Evolutionary conservation across 345 rosid genomes (phyloP).

Genomic region (Cochlearia excelsa): DNA sequence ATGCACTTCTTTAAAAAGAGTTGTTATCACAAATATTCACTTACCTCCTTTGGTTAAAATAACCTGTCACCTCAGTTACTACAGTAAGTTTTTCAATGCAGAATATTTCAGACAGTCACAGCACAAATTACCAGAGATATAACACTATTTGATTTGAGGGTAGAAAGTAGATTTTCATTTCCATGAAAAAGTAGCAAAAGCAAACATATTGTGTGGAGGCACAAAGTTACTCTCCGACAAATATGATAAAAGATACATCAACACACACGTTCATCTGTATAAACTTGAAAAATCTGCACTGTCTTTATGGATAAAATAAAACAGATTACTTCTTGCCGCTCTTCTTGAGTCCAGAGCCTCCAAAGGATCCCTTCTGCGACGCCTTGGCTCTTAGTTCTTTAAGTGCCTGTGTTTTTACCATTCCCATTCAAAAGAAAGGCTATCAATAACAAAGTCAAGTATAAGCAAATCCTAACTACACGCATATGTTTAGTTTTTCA

Average conservation of each 20-base stretch:
- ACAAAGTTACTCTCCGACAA: slow-evolving; percentile 18
- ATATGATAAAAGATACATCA: slow-evolving; percentile 30
- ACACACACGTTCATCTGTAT: slow-evolving; percentile 21
- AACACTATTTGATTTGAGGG: not conserved
- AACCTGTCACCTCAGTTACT: not conserved
- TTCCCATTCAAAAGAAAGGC: not conserved
- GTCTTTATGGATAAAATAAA: slow-evolving; percentile 1
- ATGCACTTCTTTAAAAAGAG: slow-evolving; percentile 4
- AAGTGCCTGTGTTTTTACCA: slow-evolving; percentile 51
- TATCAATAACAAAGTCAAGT: not conserved
- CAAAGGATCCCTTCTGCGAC: slow-evolving; percentile 64
- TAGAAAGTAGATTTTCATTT: slow-evolving; percentile 7
- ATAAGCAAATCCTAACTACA: too few relatives aligned
- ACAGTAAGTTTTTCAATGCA: slow-evolving; percentile 13
- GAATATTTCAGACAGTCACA: not conserved
- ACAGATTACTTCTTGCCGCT: slow-evolving; percentile 70
- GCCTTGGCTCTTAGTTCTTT: slow-evolving; percentile 89
- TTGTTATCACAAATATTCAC: slow-evolving; percentile 8
- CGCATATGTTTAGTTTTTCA: too few relatives aligned
- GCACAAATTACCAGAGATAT: too few relatives aligned
- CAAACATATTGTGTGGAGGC: slow-evolving; percentile 18
- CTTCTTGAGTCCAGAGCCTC: slow-evolving; percentile 93
- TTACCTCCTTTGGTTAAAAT: slow-evolving; percentile 1
- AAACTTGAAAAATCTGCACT: slow-evolving; percentile 18
- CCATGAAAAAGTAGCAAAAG: slow-evolving; percentile 2